Evolutionary conservation across 495 filamentous ascomycete genomes (phyloP), one percentile per base, ranked within the genome.

Genomic region (Trypethelium eluteriae): DNA sequence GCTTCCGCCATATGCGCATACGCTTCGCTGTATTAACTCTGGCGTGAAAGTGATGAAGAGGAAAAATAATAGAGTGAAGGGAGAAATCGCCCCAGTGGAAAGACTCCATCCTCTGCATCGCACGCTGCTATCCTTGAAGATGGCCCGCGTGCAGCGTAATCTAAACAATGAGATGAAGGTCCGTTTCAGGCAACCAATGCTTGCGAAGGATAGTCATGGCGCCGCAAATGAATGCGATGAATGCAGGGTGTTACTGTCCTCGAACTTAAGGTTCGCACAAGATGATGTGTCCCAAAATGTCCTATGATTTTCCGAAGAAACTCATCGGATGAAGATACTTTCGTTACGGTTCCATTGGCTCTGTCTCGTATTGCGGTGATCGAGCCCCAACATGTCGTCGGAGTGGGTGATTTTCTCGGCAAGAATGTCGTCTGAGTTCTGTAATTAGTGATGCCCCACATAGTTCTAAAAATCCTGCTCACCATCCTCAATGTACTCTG

Each of bases 401-500:
- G 83, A 76, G 36, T 80, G 81, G 9, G 77, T 78, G 16, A 86
- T 81, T 66, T 91, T 79, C 49, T 96, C 89, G 66, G 84, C 90
- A 25, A 97, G 82, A 25, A 94, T 82, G 69, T 96, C 90, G 71
- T 94, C 94, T 97, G 69, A 16, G 10, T 61, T 25, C 6, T 63
- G 16, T 5, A 38, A n/a, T 59, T 59, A 59, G 53, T 36, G n/a
- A 32, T 18, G n/a, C 53, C n/a, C 18, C n/a, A 36, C 7, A 9
- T 18, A 7, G n/a, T 36, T 25, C 18, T 7, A 59, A 50, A 12
- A 46, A 49, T 49, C 32, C 63, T 5, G 64, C 86, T 82, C 79
- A 96, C 94, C 92, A 80, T 98, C 94, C 68, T 84, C 84, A 65
- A 99, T 80, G 79, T 96, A 96, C 64, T 84, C 80, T 3, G 93